Evolutionary conservation across 2,329 filamentous ascomycete species (phyloP).

Genomic region (Diplodia mutila): DNA sequence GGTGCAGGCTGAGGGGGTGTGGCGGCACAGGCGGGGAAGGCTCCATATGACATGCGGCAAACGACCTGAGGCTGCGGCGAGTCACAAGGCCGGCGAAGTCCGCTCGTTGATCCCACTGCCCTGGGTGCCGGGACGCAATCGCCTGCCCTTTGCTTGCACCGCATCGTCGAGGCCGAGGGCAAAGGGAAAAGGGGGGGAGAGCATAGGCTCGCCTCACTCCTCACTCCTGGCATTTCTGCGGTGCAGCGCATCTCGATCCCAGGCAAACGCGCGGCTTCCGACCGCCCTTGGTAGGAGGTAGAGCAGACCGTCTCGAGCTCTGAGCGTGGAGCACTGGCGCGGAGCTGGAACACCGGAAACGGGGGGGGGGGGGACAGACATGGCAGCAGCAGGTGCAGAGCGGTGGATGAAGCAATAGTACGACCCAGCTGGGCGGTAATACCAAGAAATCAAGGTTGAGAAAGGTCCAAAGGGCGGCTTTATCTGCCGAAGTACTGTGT

Average conservation of each 20-base stretch:
- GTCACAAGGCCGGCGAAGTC: slow-evolving; percentile 22
- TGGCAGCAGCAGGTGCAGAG: too few species aligned
- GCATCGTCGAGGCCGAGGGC: background rate
- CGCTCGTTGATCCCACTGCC: slow-evolving; percentile 20
- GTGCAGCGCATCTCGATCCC: background rate
- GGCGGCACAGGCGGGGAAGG: slow-evolving; percentile 10
- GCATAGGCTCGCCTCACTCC: background rate
- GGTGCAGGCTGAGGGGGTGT: slow-evolving; percentile 6
- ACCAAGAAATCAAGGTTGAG: slow-evolving; percentile 6
- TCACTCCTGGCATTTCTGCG: background rate
- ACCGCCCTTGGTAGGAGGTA: background rate
- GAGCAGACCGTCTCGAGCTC: slow-evolving; percentile 4
- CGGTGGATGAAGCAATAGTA: slow-evolving; percentile 8
- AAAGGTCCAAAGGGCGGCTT: slow-evolving; percentile 1
- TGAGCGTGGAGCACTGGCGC: slow-evolving; percentile 7
- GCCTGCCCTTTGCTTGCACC: background rate
- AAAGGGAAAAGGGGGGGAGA: slow-evolving; percentile 5
- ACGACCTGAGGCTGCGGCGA: slow-evolving; percentile 11
- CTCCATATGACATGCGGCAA: slow-evolving; percentile 22
- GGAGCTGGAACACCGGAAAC: slow-evolving; percentile 5
- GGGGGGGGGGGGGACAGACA: too few species aligned
- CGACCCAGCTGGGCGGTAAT: background rate
- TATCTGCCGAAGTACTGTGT: slow-evolving; percentile 18
- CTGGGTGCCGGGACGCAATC: background rate
- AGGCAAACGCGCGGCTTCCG: background rate